phyloP scores from a whole-genome alignment of 2,329 filamentous ascomycete genomes.

The Madurella fahalii region DNA sequence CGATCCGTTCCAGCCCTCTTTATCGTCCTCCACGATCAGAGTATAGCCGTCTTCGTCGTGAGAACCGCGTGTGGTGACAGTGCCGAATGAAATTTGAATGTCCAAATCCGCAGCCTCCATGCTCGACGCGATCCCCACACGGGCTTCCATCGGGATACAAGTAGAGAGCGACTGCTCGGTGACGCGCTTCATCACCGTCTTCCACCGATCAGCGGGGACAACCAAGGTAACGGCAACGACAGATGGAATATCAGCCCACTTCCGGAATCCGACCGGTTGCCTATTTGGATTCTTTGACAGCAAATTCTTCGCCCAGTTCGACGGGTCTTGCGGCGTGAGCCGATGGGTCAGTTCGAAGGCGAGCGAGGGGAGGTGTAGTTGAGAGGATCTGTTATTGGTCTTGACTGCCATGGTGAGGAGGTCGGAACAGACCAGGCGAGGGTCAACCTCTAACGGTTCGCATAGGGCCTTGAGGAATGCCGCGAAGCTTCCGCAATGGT shows the following conservation, averaged over 20 bases:
- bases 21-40: conserved; percentile 34
- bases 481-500: conserved; percentile 38
- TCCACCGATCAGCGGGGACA: neutral
- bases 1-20: conserved; percentile 34
- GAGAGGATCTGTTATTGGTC: too few relatives aligned
- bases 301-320: neutral
- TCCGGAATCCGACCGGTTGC: neutral
- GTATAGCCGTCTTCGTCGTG: conserved; percentile 31
- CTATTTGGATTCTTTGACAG: neutral
- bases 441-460: conserved; percentile 34
- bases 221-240: neutral
- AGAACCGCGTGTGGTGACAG: conserved; percentile 26
- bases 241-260: neutral
- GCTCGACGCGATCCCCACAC: neutral
- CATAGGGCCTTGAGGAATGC: conserved; percentile 37
- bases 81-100: conserved; percentile 42
- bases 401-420: neutral
- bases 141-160: neutral
- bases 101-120: conserved; percentile 30
- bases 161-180: neutral
- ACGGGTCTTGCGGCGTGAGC: conserved; percentile 24
- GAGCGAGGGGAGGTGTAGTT: too few relatives aligned
- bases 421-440: conserved; percentile 15
- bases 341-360: neutral
- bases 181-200: neutral